Percentiles rank a stretch among this genome's conserved stretches.
phyloP scores from a whole-genome alignment of 768 basidiomycete species.

The Tricholoma furcatifolium region DNA sequence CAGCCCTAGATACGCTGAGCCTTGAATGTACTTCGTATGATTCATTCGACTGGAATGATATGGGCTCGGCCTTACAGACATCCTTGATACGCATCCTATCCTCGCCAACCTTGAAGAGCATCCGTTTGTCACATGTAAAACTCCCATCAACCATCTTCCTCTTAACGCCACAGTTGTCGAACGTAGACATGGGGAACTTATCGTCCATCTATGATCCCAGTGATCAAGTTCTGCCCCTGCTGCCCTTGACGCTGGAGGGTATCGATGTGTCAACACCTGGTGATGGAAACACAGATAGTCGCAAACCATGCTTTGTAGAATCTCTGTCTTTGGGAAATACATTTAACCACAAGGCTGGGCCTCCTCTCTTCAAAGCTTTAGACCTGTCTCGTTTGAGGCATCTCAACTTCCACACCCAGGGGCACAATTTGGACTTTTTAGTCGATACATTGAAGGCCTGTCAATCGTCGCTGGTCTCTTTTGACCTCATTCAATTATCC shows the following conservation, averaged over 20 bases:
- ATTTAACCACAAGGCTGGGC: too few relatives aligned
- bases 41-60: neutral
- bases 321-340: neutral
- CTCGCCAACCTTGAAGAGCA: conserved; percentile 1
- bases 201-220: neutral
- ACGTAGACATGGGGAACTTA: neutral
- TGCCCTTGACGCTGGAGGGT: neutral
- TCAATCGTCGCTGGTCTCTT: neutral
- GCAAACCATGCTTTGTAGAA: neutral
- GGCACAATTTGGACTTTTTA: neutral
- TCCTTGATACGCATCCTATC: conserved; percentile 6
- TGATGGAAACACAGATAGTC: neutral
- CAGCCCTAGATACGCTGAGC: neutral
- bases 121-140: neutral
- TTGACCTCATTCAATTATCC: neutral
- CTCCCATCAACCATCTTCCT: conserved; percentile 1
- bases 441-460: neutral
- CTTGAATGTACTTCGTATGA: neutral
- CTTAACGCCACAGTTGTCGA: neutral
- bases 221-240: neutral
- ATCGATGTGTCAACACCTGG: neutral
- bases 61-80: neutral
- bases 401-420: neutral
- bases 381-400: neutral
- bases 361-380: neutral